phyloP scores from a whole-genome alignment of 2,329 filamentous ascomycete species.

The Pyrenochaeta sp. region DNA sequence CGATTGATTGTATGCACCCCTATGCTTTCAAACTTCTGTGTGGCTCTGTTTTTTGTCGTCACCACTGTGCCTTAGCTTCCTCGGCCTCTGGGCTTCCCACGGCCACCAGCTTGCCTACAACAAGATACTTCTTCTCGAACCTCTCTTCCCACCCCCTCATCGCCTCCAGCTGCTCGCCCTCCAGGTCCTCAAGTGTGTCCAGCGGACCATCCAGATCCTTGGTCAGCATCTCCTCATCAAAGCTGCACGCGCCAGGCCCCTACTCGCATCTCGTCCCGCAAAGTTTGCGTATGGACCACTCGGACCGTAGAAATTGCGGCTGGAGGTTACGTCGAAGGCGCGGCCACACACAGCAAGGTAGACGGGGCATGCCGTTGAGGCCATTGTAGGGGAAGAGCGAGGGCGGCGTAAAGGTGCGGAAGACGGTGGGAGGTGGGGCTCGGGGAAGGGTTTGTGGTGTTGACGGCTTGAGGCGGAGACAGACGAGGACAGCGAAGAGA shows the following conservation, averaged over 20 bases:
- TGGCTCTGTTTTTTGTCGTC: neutral
- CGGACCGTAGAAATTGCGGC: slow-evolving; percentile 94
- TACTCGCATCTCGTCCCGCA: slow-evolving; percentile 87
- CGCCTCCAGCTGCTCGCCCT: slow-evolving; percentile 79
- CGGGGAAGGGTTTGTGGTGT: slow-evolving; percentile 61
- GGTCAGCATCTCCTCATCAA: slow-evolving; percentile 94
- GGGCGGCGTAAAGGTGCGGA: slow-evolving; percentile 82
- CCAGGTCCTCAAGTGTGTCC: slow-evolving; percentile 77
- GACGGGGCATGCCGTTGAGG: slow-evolving; percentile 73
- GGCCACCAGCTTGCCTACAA: slow-evolving; percentile 87
- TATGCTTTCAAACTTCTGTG: neutral
- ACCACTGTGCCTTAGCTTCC: slow-evolving; percentile 42
- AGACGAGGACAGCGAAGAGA: slow-evolving; percentile 65
- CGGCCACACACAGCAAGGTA: slow-evolving; percentile 91
- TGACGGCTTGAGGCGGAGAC: slow-evolving; percentile 66
- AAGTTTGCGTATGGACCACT: slow-evolving; percentile 97
- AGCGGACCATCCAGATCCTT: slow-evolving; percentile 85
- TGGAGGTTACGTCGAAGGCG: slow-evolving; percentile 88
- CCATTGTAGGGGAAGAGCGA: slow-evolving; percentile 91
- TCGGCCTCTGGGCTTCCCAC: slow-evolving; percentile 64
- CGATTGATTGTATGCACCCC: slow-evolving; percentile 17
- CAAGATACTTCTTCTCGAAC: slow-evolving; percentile 91
- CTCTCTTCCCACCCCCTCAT: slow-evolving; percentile 91
- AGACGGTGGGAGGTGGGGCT: slow-evolving; percentile 76
- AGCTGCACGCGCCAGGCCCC: slow-evolving; percentile 88